Percentiles rank a stretch among this genome's conserved stretches.
Conservation (phyloP, 2,329 filamentous ascomycete species). For the Paracoccidioides brasiliensis region DNA sequence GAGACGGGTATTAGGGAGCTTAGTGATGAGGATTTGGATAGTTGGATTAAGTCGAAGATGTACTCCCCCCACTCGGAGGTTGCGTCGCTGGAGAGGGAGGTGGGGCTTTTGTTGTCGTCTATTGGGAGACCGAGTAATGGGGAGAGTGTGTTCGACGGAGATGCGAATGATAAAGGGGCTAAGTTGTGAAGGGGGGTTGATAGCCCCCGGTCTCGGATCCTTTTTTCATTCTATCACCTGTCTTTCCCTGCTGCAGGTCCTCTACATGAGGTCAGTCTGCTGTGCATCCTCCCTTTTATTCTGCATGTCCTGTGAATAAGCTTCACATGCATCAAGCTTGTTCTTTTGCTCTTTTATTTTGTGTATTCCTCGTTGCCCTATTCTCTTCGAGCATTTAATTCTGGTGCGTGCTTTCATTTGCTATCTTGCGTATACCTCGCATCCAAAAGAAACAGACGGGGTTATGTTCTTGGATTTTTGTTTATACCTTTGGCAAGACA, state of each 20-base stretch:
- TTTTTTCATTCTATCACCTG: background rate
- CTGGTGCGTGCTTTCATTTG: background rate
- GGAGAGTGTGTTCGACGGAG: constrained; percentile 2
- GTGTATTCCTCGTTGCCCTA: background rate
- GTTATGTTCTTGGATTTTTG: background rate
- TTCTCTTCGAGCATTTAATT: background rate
- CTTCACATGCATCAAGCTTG: background rate
- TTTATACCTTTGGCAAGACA: background rate
- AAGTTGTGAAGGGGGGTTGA: constrained; percentile 8
- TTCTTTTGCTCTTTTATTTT: background rate
- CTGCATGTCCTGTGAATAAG: background rate
- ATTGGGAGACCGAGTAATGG: constrained; percentile 12
- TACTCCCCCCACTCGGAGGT: constrained; percentile 38
- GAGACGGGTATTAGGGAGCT: constrained; percentile 32
- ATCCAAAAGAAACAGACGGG: background rate
- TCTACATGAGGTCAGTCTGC: background rate
- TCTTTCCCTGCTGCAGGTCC: background rate
- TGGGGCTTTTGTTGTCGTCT: constrained; percentile 29
- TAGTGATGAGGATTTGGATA: constrained; percentile 31
- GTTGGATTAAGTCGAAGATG: constrained; percentile 38
- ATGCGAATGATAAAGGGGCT: constrained; percentile 8
- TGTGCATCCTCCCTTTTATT: background rate
- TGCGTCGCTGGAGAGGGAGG: constrained; percentile 34
- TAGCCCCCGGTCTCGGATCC: background rate
- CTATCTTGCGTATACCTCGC: background rate